Percentiles rank a stretch among this genome's conserved stretches.
Evolutionary conservation across 805 yeast genomes (phyloP).

Genomic region (Pichia ethanolica): DNA sequence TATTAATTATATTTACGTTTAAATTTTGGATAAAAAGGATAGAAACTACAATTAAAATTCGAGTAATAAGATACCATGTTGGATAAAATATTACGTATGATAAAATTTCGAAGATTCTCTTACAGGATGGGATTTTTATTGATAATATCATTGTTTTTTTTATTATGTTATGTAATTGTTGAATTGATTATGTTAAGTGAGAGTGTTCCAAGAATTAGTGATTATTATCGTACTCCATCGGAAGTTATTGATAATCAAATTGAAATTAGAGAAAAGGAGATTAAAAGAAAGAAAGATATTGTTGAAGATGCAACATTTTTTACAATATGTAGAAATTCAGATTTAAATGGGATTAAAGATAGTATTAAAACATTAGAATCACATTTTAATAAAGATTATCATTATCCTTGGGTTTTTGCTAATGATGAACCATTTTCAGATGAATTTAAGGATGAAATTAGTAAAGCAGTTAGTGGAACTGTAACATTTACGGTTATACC

Average conservation of each 20-base stretch:
- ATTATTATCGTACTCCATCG: neutral
- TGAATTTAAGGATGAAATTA: slow-evolving; percentile 30
- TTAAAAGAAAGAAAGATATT: neutral
- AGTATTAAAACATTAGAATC: slow-evolving; percentile 32
- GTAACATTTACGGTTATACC: slow-evolving; percentile 39
- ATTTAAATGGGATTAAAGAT: slow-evolving; percentile 29
- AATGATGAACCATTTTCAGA: slow-evolving; percentile 39
- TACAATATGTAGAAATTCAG: slow-evolving; percentile 35
- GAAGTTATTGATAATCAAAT: slow-evolving; percentile 3
- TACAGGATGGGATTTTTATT: too few relatives aligned
- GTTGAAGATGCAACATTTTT: slow-evolving; percentile 57
- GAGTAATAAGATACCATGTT: too few relatives aligned
- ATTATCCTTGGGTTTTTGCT: slow-evolving; percentile 39
- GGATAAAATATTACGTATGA: too few relatives aligned
- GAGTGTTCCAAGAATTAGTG: neutral
- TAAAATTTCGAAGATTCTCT: too few relatives aligned
- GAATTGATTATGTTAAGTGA: too few relatives aligned
- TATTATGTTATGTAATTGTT: too few relatives aligned
- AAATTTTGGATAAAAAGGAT: too few relatives aligned
- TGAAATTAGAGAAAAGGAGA: slow-evolving; percentile 1
- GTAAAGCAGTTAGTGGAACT: slow-evolving; percentile 32
- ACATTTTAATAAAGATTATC: slow-evolving; percentile 31
- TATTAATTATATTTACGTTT: too few relatives aligned
- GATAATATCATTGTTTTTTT: too few relatives aligned
- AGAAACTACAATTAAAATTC: too few relatives aligned